Conservation (phyloP, 768 basidiomycete species). For the Leccinum ochraceum region DNA sequence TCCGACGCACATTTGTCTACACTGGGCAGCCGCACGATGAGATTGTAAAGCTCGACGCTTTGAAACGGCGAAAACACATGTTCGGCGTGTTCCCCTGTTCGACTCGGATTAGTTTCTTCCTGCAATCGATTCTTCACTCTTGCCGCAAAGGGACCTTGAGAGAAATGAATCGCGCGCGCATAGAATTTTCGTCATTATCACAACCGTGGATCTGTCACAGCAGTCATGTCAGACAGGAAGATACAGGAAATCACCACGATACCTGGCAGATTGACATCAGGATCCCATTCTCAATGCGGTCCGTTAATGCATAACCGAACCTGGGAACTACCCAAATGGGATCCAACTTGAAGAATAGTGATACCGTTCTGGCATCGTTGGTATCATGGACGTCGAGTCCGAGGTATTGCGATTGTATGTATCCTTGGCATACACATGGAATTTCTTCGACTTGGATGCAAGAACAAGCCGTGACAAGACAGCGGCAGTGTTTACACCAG, state of each 20-base stretch:
- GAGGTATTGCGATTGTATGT: constrained; percentile 8
- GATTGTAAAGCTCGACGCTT: constrained; percentile 83
- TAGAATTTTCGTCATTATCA: constrained; percentile 70
- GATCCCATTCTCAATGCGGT: constrained; percentile 54
- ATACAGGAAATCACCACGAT: not conserved
- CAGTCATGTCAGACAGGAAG: constrained; percentile 1
- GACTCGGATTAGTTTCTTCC: constrained; percentile 12
- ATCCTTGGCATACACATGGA: constrained; percentile 48
- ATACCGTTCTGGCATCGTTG: constrained; percentile 71
- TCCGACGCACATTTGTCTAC: constrained; percentile 50
- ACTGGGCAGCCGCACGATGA: constrained; percentile 68
- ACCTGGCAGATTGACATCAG: constrained; percentile 67
- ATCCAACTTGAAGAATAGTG: constrained; percentile 72
- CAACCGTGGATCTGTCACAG: constrained; percentile 77
- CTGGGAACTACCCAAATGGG: constrained; percentile 82
- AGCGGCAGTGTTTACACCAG: constrained; percentile 51
- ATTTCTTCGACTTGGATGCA: constrained; percentile 52
- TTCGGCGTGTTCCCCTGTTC: constrained; percentile 34
- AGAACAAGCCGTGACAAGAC: constrained; percentile 53
- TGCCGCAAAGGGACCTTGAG: constrained; percentile 56
- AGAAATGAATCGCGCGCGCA: constrained; percentile 89
- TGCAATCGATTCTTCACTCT: constrained; percentile 3
- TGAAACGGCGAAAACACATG: constrained; percentile 72
- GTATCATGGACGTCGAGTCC: not conserved
- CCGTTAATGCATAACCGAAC: constrained; percentile 76